A percentile compares a stretch with the other conserved stretches of the same genome.
Evolutionary conservation across 2,329 filamentous ascomycete genomes (phyloP).

Genomic region (Fusarium sp.): DNA sequence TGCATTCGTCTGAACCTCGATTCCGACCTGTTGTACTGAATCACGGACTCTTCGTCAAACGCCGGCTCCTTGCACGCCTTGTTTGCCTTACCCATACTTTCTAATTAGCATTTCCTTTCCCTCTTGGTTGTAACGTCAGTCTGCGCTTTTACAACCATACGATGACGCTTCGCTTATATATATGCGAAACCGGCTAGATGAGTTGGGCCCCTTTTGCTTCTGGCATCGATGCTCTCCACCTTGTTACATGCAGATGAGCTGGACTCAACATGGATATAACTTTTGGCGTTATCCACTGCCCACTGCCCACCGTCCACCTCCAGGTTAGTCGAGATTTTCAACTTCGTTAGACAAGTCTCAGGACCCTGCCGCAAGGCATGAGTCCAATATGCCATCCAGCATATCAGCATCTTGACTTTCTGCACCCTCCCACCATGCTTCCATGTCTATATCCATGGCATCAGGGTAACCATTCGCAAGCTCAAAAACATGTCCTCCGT

Average conservation of each 20-base stretch:
- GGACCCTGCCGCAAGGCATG: conserved; percentile 60
- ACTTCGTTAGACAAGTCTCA: conserved; percentile 15
- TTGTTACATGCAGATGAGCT: background rate
- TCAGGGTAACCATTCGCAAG: conserved; percentile 62
- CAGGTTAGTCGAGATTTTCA: background rate
- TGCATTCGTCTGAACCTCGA: conserved; percentile 30
- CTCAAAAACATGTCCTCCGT: conserved; percentile 49
- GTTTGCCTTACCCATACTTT: conserved; percentile 20
- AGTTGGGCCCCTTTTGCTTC: background rate
- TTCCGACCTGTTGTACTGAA: conserved; percentile 20
- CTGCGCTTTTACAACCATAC: background rate
- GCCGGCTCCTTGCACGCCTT: conserved; percentile 39
- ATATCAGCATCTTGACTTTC: conserved; percentile 60
- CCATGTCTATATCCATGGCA: conserved; percentile 68
- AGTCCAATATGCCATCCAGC: conserved; percentile 67
- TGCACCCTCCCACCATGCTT: conserved; percentile 71
- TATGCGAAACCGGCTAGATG: background rate
- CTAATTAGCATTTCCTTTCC: background rate
- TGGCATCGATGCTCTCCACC: background rate
- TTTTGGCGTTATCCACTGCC: background rate
- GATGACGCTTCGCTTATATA: background rate
- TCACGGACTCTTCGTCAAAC: conserved; percentile 35
- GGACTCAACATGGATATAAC: background rate
- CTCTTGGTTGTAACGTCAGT: background rate
- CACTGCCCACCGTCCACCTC: background rate